A percentile compares a stretch with the other conserved stretches of the same genome.
phyloP scores from a whole-genome alignment of 164 flowering plant species.

The Berberis vulgaris region DNA sequence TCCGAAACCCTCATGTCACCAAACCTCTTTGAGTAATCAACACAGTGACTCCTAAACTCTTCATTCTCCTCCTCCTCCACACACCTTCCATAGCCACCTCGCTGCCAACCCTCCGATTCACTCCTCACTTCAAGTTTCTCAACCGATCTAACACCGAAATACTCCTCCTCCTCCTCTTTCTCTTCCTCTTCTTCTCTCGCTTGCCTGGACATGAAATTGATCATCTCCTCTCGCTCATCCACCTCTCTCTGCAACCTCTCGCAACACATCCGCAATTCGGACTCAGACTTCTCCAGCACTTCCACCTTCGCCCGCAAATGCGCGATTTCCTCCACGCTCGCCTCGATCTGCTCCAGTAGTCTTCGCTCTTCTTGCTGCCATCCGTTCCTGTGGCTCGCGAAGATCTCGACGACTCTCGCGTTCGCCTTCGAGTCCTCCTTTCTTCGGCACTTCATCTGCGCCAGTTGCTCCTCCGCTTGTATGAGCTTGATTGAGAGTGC shows the following conservation, averaged over 20 bases:
- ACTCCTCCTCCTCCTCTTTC: neutral
- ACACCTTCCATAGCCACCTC: slow-evolving; percentile 2
- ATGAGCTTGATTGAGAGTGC: slow-evolving; percentile 31
- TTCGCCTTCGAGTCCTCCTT: slow-evolving; percentile 86
- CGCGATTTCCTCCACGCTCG: slow-evolving; percentile 32
- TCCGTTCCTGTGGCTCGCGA: slow-evolving; percentile 66
- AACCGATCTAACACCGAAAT: slow-evolving; percentile 3
- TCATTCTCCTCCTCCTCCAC: no score
- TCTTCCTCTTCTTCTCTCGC: neutral
- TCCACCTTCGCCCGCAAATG: slow-evolving; percentile 25
- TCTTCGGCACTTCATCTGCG: slow-evolving; percentile 46
- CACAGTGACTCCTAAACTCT: no score
- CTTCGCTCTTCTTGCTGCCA: slow-evolving; percentile 78
- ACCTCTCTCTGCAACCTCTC: slow-evolving; percentile 53
- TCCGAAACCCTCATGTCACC: slow-evolving; percentile 34
- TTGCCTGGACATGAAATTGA: slow-evolving; percentile 49
- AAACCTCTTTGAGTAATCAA: neutral
- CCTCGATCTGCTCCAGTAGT: slow-evolving; percentile 53
- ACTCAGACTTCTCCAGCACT: slow-evolving; percentile 27
- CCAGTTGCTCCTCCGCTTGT: slow-evolving; percentile 50
- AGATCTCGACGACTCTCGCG: slow-evolving; percentile 85
- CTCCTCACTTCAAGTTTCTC: neutral
- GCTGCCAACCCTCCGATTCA: slow-evolving; percentile 6
- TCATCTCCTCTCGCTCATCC: slow-evolving; percentile 61
- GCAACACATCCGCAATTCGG: slow-evolving; percentile 26